phyloP scores from a whole-genome alignment of 2,329 filamentous ascomycete genomes.

The Pseudocercospora macadamiae region DNA sequence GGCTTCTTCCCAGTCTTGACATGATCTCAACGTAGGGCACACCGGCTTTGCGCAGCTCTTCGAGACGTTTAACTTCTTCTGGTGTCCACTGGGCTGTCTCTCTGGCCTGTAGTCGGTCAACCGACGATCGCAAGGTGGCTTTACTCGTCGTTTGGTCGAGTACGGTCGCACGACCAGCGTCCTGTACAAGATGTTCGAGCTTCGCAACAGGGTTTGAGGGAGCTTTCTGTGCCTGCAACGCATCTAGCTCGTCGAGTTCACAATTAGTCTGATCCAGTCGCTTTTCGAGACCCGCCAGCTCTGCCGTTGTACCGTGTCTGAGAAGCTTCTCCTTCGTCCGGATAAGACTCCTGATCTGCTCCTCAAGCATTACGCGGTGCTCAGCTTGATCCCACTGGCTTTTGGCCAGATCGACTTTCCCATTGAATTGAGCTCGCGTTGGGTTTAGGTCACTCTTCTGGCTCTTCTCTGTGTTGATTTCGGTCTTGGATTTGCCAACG shows the following conservation, averaged over 20 bases:
- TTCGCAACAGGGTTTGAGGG: neutral
- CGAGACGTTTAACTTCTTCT: constrained; percentile 1
- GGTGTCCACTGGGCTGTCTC: constrained; percentile 4
- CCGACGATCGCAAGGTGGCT: neutral
- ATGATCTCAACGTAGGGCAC: neutral
- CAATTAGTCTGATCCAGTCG: constrained; percentile 36
- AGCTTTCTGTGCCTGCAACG: constrained; percentile 1
- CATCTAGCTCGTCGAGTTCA: constrained; percentile 17
- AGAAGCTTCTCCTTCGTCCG: constrained; percentile 23
- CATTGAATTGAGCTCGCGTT: constrained; percentile 17
- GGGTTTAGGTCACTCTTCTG: neutral
- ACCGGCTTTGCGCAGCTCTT: constrained; percentile 8
- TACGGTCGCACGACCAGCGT: neutral
- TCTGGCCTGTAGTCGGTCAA: constrained; percentile 7
- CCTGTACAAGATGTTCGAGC: neutral
- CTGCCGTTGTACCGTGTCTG: constrained; percentile 6
- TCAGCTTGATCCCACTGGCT: constrained; percentile 31
- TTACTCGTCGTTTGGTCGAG: neutral
- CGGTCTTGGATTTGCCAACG: constrained; percentile 41
- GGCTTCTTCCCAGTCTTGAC: constrained; percentile 4
- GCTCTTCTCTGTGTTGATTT: neutral
- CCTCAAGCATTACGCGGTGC: constrained; percentile 23
- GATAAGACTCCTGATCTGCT: constrained; percentile 20
- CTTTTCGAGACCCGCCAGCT: constrained; percentile 26
- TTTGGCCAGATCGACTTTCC: constrained; percentile 22